phyloP scores from a whole-genome alignment of 129 eudicot species.

The Chrysanthemum seticuspe region DNA sequence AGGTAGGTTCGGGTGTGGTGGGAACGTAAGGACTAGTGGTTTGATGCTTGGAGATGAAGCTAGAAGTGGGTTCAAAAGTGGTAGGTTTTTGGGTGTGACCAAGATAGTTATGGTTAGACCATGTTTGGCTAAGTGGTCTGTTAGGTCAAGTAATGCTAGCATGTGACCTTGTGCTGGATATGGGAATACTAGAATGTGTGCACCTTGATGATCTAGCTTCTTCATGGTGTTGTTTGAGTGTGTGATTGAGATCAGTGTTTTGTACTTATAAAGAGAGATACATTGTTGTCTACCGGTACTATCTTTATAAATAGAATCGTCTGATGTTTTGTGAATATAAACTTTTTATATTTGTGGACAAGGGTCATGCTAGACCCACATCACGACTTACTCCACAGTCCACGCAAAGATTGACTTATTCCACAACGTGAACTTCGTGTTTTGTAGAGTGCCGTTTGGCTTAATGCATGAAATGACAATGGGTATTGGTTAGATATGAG shows the following conservation, averaged over 20 bases:
- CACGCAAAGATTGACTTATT: too few relatives aligned
- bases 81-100: slow-evolving; percentile 81
- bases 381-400: not conserved
- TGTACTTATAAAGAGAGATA: not conserved
- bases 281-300: not conserved
- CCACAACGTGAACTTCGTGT: too few relatives aligned
- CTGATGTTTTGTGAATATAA: too few relatives aligned
- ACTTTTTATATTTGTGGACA: too few relatives aligned
- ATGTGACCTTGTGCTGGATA: slow-evolving; percentile 95
- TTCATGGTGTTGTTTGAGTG: slow-evolving; percentile 3
- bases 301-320: too few relatives aligned
- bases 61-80: slow-evolving; percentile 58
- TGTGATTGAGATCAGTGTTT: not conserved
- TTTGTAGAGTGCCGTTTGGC: too few relatives aligned
- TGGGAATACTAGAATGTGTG: slow-evolving; percentile 66
- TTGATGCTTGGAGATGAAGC: slow-evolving; percentile 53
- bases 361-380: not conserved
- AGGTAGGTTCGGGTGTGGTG: slow-evolving; percentile 58
- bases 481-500: too few relatives aligned
- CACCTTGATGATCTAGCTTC: not conserved
- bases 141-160: slow-evolving; percentile 65
- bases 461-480: too few relatives aligned
- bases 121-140: slow-evolving; percentile 49
- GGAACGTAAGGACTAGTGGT: slow-evolving; percentile 61
- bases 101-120: slow-evolving; percentile 63